phyloP scores from a whole-genome alignment of 441 rosid species.

The Bocquillonia castaneifolia region DNA sequence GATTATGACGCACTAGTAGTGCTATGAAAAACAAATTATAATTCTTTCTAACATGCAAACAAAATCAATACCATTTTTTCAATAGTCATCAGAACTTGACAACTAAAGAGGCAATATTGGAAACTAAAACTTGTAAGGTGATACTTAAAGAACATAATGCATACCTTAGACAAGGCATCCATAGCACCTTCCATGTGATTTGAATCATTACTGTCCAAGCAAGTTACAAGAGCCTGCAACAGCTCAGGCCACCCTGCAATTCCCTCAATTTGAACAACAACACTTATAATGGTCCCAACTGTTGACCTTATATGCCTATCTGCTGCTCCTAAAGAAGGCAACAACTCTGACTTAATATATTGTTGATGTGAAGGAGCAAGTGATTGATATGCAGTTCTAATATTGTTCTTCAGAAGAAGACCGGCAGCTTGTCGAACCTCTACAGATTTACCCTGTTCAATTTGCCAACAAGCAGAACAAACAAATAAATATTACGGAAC shows the following conservation, averaged over 20 bases:
- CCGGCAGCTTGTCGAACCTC: slow-evolving; percentile 99
- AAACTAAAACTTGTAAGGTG: neutral
- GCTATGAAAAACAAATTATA: neutral
- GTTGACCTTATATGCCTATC: slow-evolving; percentile 88
- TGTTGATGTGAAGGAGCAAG: slow-evolving; percentile 61
- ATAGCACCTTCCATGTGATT: slow-evolving; percentile 99
- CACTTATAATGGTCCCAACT: slow-evolving; percentile 85
- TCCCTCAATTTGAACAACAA: slow-evolving; percentile 73
- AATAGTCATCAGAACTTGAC: neutral
- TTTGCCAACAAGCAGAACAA: neutral
- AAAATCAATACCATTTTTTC: slow-evolving; percentile 3
- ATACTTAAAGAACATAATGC: slow-evolving; percentile 6
- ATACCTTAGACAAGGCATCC: slow-evolving; percentile 99
- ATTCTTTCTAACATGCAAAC: neutral
- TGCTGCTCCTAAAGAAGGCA: slow-evolving; percentile 85
- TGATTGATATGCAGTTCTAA: slow-evolving; percentile 62
- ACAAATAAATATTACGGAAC: too few relatives aligned
- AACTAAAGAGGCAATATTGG: too few relatives aligned
- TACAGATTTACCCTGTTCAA: slow-evolving; percentile 69
- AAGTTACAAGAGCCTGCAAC: slow-evolving; percentile 77
- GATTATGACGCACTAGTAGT: neutral
- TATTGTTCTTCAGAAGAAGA: slow-evolving; percentile 83
- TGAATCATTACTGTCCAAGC: slow-evolving; percentile 81
- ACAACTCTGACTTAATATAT: slow-evolving; percentile 76
- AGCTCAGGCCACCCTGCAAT: slow-evolving; percentile 86